Base-by-base conservation (phyloP, 1,139 yeast species). In the Eremothecium sinecaudum region DNA sequence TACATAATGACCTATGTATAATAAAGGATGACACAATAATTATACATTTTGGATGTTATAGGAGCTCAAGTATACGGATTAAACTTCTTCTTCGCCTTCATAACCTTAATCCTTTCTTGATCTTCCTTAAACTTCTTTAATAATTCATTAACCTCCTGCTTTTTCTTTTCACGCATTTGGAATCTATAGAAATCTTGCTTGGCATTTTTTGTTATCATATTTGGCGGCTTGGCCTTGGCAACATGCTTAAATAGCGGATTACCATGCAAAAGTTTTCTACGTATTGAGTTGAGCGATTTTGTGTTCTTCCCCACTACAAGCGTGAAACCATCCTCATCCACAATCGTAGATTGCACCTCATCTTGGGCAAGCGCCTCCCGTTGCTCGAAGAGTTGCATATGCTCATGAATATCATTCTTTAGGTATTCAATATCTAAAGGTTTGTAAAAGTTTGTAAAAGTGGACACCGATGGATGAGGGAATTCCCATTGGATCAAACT, bases 301-400 rank as follows among this genome's bases (percentile, higher is more conserved):
- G 94, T 72, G 55, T 82, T 87, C 32, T 80, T 69, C 5, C 93
- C 87, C 19, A 84, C 93, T 34, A 87, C 97, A 51, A 82, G 62
- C 0, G 94, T 84, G 61, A 87, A 87, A 2, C 96, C 97, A 54
- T 87, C 96, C 44, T 81, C 95, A 56, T 87, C 97, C 7, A 82
- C 90, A 21, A 76, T 56, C 32, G 71, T 69, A 22, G 73, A 64
- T 51, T 71, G 69, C 37, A 78, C 68, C 31, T 75, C 75, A 21
- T 73, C 75, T 28, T 66, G 68, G 5, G 80, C 75, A 36, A 71
- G 74, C 42, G 69, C 71, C 53, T 90, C 98, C 17, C 78, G 75
- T 37, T 67, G 61, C 48, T 79, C 83, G 57, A 87, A 90, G 16
- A 73, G 73, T 16, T 61, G 61, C 67, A 90, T 69, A 46, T 48